A percentile compares a stretch with the other conserved stretches of the same genome.
These are phyloP conservation scores for Phaeotremella fagi DNA, from an alignment of 768 basidiomycete genomes.

Conservation along the genomic window DNA sequence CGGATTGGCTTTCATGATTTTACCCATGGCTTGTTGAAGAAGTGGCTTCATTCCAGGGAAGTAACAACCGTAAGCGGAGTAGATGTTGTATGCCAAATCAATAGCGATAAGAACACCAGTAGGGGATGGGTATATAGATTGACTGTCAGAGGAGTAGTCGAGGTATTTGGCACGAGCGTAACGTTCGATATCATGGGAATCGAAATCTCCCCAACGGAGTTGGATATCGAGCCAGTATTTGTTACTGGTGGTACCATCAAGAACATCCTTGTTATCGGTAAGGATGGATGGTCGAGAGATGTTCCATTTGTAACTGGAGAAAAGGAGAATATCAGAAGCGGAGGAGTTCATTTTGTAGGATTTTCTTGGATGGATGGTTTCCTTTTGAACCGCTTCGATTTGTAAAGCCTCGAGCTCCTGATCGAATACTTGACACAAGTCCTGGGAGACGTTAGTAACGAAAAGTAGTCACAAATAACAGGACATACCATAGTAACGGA, in stretches of 20 bases:
- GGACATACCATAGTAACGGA: conserved; percentile 38
- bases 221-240: conserved; percentile 96
- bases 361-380: conserved; percentile 98
- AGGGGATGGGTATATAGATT: conserved; percentile 98
- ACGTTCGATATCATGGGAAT: conserved; percentile 96
- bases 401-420: conserved; percentile 96
- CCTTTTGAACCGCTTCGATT: conserved; percentile 99
- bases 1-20: conserved; percentile 99
- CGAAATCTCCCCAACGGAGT: conserved; percentile 69
- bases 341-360: conserved; percentile 99
- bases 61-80: conserved; percentile 99
- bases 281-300: conserved; percentile 92
- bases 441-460: too few relatives aligned
- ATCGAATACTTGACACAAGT: conserved; percentile 89
- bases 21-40: conserved; percentile 97
- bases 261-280: conserved; percentile 89
- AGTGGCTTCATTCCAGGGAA: conserved; percentile 98
- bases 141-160: conserved; percentile 83
- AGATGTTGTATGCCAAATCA: conserved; percentile 96
- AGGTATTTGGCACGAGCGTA: conserved; percentile 98
- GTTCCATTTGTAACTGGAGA: conserved; percentile 91
- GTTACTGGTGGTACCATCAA: conserved; percentile 96
- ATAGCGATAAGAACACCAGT: conserved; percentile 99
- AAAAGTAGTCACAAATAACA: too few relatives aligned
- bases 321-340: conserved; percentile 95